Conservation (phyloP, 1,284 basidiomycete species). For the Porogramme epimiltina region DNA sequence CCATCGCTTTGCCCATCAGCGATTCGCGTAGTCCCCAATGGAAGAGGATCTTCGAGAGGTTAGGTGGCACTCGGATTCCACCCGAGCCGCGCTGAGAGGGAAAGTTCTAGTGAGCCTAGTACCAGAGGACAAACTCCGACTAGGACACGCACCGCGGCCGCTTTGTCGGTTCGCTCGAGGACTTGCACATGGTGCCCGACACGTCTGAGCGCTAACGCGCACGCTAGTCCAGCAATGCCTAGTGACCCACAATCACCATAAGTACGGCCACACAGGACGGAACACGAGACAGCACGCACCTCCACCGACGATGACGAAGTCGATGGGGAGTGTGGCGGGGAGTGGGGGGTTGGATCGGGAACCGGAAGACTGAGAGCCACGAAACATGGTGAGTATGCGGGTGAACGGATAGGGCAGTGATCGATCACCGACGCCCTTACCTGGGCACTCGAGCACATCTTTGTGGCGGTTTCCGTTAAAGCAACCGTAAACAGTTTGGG, state of each 20-base stretch:
- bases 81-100: slow-evolving; percentile 26
- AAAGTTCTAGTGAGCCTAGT: neutral
- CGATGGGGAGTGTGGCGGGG: slow-evolving; percentile 35
- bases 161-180: slow-evolving; percentile 44
- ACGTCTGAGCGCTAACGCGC: slow-evolving; percentile 52
- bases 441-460: too few relatives aligned
- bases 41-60: slow-evolving; percentile 55
- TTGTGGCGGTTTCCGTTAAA: too few relatives aligned
- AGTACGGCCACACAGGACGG: neutral
- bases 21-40: slow-evolving; percentile 54
- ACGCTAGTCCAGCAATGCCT: slow-evolving; percentile 50
- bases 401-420: too few relatives aligned
- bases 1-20: slow-evolving; percentile 37
- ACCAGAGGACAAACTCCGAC: neutral
- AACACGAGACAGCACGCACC: slow-evolving; percentile 28
- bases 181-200: slow-evolving; percentile 58
- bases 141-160: slow-evolving; percentile 36
- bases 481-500: too few relatives aligned
- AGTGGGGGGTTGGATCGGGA: too few relatives aligned
- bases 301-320: slow-evolving; percentile 53
- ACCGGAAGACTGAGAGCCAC: too few relatives aligned
- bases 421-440: too few relatives aligned
- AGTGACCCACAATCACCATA: neutral
- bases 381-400: too few relatives aligned
- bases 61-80: slow-evolving; percentile 54